These are phyloP conservation scores for Sporothrix humicola DNA, from an alignment of 2,329 filamentous ascomycete genomes.

Conservation along the genomic window DNA sequence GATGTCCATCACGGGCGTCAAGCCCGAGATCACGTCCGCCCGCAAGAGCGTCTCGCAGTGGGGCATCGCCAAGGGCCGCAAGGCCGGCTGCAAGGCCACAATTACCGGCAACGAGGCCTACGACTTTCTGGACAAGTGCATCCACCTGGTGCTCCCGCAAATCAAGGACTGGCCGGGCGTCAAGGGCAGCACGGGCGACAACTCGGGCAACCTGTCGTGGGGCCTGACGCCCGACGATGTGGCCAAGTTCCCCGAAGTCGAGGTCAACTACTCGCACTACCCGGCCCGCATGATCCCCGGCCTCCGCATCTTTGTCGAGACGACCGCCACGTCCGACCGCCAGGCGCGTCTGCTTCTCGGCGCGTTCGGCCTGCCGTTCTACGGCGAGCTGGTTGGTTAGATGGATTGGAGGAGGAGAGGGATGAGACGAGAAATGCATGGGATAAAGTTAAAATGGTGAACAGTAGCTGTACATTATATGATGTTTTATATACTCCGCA, in stretches of 20 bases:
- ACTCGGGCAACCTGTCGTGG: constrained; percentile 83
- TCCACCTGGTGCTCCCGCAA: constrained; percentile 88
- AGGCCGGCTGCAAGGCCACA: constrained; percentile 76
- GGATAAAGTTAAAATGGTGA: neutral
- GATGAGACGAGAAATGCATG: neutral
- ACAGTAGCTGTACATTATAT: constrained; percentile 12
- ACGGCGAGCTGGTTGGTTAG: constrained; percentile 56
- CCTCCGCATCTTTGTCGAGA: constrained; percentile 82
- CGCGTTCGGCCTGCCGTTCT: constrained; percentile 78
- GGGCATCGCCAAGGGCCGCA: constrained; percentile 72
- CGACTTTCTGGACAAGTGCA: constrained; percentile 86
- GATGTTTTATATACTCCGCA: constrained; percentile 24
- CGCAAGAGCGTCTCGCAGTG: constrained; percentile 71
- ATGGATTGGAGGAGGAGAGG: neutral
- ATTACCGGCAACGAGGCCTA: constrained; percentile 81
- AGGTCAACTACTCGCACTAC: constrained; percentile 78
- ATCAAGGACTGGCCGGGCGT: constrained; percentile 94
- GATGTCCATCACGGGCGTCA: constrained; percentile 83
- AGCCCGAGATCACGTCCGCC: constrained; percentile 42
- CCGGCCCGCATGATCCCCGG: constrained; percentile 78
- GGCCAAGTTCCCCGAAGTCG: constrained; percentile 88
- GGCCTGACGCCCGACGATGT: constrained; percentile 78
- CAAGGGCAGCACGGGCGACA: constrained; percentile 74
- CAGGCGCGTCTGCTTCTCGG: constrained; percentile 79
- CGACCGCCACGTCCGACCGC: constrained; percentile 80